These are phyloP conservation scores for Maudiozyma serrabonitensis DNA, from an alignment of 805 yeast species.

Conservation along the genomic window DNA sequence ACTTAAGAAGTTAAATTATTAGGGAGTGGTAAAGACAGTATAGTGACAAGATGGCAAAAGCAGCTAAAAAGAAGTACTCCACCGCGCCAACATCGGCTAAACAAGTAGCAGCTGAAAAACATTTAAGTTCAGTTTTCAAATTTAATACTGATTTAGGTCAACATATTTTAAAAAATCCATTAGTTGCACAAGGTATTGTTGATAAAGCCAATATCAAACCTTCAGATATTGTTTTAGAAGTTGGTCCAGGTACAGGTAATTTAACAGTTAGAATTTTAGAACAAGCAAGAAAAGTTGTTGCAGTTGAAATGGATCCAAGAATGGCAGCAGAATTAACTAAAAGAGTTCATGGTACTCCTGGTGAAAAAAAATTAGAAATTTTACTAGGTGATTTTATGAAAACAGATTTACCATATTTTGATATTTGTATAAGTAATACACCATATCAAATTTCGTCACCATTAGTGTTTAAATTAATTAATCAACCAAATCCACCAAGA, in stretches of 20 bases:
- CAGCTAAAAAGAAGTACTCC: constrained; percentile 52
- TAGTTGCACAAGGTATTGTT: constrained; percentile 96
- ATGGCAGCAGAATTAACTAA: constrained; percentile 98
- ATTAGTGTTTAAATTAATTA: constrained; percentile 80
- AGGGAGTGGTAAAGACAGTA: not conserved
- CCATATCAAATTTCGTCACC: constrained; percentile 98
- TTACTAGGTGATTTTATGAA: constrained; percentile 93
- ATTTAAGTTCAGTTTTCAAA: constrained; percentile 72
- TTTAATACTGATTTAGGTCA: constrained; percentile 96
- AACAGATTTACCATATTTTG: constrained; percentile 88
- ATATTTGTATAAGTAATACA: constrained; percentile 91
- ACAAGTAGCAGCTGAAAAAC: constrained; percentile 61
- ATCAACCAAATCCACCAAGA: constrained; percentile 89
- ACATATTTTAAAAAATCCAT: constrained; percentile 91
- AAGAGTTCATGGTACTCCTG: constrained; percentile 95
- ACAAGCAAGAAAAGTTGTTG: constrained; percentile 87
- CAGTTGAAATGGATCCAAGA: constrained; percentile 98
- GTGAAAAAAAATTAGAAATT: constrained; percentile 82
- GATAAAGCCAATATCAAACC: constrained; percentile 92
- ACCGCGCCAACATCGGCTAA: constrained; percentile 40
- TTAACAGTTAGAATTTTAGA: constrained; percentile 87
- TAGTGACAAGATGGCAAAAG: constrained; percentile 44
- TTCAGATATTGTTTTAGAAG: constrained; percentile 86
- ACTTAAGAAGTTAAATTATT: no score
- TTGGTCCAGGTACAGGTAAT: constrained; percentile 99